phyloP scores from a whole-genome alignment of 1,284 basidiomycete species.

The Leccinum fuscescens region DNA sequence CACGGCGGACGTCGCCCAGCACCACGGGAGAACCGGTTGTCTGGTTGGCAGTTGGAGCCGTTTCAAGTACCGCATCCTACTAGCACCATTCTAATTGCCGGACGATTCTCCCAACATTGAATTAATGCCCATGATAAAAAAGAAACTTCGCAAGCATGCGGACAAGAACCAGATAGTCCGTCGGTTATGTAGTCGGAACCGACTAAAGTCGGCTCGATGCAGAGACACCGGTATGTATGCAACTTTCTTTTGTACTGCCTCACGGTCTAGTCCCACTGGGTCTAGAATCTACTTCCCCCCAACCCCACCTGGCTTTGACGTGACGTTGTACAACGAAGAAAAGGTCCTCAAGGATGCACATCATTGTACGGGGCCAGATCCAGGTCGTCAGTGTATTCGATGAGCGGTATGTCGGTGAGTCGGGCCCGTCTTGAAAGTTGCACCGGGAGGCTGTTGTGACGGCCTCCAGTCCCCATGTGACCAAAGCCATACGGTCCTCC shows the following conservation, averaged over 20 bases:
- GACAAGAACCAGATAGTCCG: not conserved
- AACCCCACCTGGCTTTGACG: not conserved
- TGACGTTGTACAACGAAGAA: not conserved
- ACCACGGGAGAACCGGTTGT: not conserved
- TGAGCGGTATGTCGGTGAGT: not conserved
- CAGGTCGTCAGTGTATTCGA: not conserved
- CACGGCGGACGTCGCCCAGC: not conserved
- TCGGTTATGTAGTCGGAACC: not conserved
- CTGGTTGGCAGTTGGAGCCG: not conserved
- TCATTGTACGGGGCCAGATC: not conserved
- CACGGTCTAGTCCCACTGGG: too few species aligned
- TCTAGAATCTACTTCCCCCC: not conserved
- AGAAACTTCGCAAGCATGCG: not conserved
- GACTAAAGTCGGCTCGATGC: not conserved
- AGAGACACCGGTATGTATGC: not conserved
- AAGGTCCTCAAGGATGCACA: not conserved
- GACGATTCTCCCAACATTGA: not conserved
- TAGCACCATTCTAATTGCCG: not conserved
- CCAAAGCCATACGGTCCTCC: not conserved
- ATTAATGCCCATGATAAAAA: not conserved
- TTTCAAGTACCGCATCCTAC: not conserved
- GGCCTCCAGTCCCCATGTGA: not conserved
- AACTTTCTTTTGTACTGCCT: not conserved
- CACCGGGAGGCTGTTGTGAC: not conserved
- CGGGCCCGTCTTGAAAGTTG: not conserved